phyloP scores from a whole-genome alignment of 495 filamentous ascomycete species.

The Penicillium robsamsonii region DNA sequence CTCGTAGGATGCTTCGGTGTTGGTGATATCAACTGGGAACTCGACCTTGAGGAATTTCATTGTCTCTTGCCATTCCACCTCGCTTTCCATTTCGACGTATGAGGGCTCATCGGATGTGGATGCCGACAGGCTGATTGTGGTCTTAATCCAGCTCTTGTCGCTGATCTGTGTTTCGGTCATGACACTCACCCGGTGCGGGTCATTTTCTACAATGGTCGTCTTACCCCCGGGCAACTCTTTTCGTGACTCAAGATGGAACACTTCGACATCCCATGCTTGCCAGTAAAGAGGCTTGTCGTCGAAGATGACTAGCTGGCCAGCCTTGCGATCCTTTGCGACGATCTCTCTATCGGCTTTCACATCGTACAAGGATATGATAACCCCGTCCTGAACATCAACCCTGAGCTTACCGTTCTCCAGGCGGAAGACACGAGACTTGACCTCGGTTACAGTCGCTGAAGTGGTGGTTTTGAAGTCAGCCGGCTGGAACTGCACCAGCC shows the following conservation, averaged over 20 bases:
- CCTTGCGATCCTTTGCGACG: conserved; percentile 74
- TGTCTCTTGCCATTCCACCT: conserved; percentile 88
- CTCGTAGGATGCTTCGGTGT: conserved; percentile 94
- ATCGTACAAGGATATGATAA: conserved; percentile 81
- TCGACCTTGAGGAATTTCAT: conserved; percentile 99
- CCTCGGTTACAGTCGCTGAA: conserved; percentile 61
- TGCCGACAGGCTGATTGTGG: conserved; percentile 75
- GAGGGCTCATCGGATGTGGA: conserved; percentile 61
- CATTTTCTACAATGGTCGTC: conserved; percentile 69
- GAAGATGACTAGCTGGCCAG: conserved; percentile 90
- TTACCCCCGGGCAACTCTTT: conserved; percentile 64
- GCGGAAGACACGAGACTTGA: conserved; percentile 67
- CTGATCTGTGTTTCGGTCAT: conserved; percentile 82
- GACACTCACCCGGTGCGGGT: conserved; percentile 72
- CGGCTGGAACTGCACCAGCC: conserved; percentile 48
- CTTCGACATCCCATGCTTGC: conserved; percentile 99
- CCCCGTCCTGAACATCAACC: conserved; percentile 68
- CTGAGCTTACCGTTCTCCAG: conserved; percentile 73
- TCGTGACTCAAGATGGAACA: conserved; percentile 88
- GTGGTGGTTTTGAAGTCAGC: conserved; percentile 45
- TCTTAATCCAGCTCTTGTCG: conserved; percentile 81
- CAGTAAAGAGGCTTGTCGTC: conserved; percentile 98
- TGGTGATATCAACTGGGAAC: conserved; percentile 89
- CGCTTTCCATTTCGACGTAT: conserved; percentile 73
- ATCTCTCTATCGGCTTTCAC: conserved; percentile 67